phyloP scores from a whole-genome alignment of 805 yeast species.

The Saturnispora gosingensis region DNA sequence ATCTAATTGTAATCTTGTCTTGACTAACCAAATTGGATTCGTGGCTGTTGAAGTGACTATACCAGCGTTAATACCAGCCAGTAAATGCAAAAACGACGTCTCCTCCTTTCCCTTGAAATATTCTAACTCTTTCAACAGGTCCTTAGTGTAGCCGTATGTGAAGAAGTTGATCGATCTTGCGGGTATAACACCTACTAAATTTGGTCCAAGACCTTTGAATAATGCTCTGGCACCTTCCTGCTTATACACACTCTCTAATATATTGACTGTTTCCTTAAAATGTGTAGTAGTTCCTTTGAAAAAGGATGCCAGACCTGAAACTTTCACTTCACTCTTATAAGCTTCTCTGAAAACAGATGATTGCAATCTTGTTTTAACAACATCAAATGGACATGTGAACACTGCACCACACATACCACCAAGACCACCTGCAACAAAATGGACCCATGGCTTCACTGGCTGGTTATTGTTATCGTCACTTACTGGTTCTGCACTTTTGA shows the following conservation, averaged over 20 bases:
- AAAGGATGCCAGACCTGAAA: conserved; percentile 22
- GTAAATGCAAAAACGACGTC: conserved; percentile 74
- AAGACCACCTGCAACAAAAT: conserved; percentile 82
- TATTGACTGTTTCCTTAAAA: conserved; percentile 72
- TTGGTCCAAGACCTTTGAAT: conserved; percentile 94
- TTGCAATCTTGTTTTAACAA: conserved; percentile 90
- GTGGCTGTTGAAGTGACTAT: conserved; percentile 92
- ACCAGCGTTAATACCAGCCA: conserved; percentile 88
- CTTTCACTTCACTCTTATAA: conserved; percentile 37
- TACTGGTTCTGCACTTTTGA: conserved; percentile 27
- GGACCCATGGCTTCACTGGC: conserved; percentile 52
- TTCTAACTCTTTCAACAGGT: conserved; percentile 44
- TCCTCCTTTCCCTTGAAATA: conserved; percentile 64
- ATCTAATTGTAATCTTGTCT: conserved; percentile 89
- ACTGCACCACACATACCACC: conserved; percentile 99
- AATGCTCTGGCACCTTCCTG: conserved; percentile 80
- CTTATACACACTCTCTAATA: conserved; percentile 56
- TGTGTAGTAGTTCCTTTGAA: conserved; percentile 39
- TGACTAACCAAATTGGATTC: conserved; percentile 95
- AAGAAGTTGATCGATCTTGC: conserved; percentile 95
- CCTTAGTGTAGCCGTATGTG: conserved; percentile 92
- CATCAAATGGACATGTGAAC: conserved; percentile 90
- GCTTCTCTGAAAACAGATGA: conserved; percentile 66
- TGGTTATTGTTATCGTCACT: conserved; percentile 18
- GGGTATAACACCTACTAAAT: conserved; percentile 94